Base-by-base conservation (phyloP, 106 monocot species). In the Dioscorea dumetorum region DNA sequence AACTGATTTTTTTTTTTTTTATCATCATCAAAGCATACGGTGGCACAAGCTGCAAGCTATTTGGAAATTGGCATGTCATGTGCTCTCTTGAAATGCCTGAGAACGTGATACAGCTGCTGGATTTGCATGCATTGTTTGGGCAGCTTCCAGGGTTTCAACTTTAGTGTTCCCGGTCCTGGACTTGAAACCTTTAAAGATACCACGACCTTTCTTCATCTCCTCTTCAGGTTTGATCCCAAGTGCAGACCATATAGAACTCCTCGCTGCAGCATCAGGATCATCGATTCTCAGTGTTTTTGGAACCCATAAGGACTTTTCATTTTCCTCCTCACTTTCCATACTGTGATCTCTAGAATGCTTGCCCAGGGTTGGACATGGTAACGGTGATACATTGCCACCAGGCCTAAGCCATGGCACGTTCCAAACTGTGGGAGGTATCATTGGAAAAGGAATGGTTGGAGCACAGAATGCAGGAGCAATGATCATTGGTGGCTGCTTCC, bases 271-370 rank as follows among this genome's bases (percentile, higher is more conserved):
- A 51, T 74, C 82, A 13, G 80, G 82, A 61, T 87, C 83, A 74
- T 83, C 83, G 35, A 87, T 83, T 79, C 87, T 79, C 64, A 87
- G 63, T 8, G 87, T 87, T 60, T 87, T 87, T 5, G 87, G 87
- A 59, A 83, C 24, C 87, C 87, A 87, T 13, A 87, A 22, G 8
- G 74, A 73, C 34, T 74, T 78, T 68, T 77, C 74, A 28, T 4
- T n/a, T 63, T 58, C 75, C 20, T 78, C 70, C 74, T 50, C 74
- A 0, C 19, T 56, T 18, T 65, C 21, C 5, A 59, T 49, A 9
- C 23, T 58, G 12, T 50, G 60, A 35, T 71, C 77, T 60, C 75
- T 80, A 54, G 67, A 80, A 62, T 80, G 80, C 75, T 75, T 80
- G 14, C 80, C 79, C 63, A 79, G 23, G 28, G 48, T 64, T 32